Evolutionary conservation across 2,329 filamentous ascomycete genomes (phyloP), one percentile per base, ranked within the genome.

Genomic region (Calonectria hongkongensis): DNA sequence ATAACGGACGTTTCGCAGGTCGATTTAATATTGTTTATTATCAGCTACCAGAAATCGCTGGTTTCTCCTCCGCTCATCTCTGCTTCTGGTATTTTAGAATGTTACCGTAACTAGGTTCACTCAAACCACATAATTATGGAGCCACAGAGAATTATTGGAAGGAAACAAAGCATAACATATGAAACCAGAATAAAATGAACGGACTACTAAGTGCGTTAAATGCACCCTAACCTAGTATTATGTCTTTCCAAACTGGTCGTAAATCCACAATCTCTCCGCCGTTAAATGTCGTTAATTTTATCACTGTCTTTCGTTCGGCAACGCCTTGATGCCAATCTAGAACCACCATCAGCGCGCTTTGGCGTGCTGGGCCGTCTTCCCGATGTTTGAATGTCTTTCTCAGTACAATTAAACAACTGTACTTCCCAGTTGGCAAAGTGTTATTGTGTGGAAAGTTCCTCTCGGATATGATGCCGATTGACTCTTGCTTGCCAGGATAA

Each of bases 391-490:
- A 16, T 27, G n/a, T 56, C 6, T 25, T 21, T n/a, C 56, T 43
- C n/a, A n/a, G 10, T 1, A 58, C 65, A 18, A 67, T 41, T 10
- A 67, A 27, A 16, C 65, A 58, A 16, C 21, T 43, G 27, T 67
- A 67, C 28, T 30, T 45, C 3, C 65, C 65, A 25, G 65, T 45
- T 16, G 12, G 33, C 25, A 67, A 21, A 13, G 65, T 67, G 25
- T 56, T 58, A 4, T 48, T 48, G 43, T 65, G 65, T 10, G 27
- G 33, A 25, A 67, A 67, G n/a, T 67, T 67, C 10, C 65, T 16
- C 28, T 58, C 65, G 13, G 33, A 30, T 3, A 67, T 27, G 10
- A 21, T 56, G 12, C 36, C 65, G 10, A 67, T 30, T 25, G 25
- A 18, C 15, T 41, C 36, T 12, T 58, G 16, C 13, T 33, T 67